phyloP scores from a whole-genome alignment of 2,329 filamentous ascomycete species.

The Colletotrichum liriopes region DNA sequence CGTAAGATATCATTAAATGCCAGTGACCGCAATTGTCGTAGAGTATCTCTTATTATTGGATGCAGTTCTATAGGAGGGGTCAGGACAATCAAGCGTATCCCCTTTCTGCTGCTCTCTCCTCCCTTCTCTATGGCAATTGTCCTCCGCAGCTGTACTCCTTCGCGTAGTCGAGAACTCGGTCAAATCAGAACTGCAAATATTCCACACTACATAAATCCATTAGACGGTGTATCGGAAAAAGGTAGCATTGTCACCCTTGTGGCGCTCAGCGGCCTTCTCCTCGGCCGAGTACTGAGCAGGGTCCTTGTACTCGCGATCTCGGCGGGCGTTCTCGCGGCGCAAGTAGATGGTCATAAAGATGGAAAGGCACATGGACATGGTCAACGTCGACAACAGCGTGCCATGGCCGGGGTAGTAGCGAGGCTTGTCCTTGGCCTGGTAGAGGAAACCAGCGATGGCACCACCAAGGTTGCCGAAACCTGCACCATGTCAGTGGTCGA shows the following conservation, averaged over 20 bases:
- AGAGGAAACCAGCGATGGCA: slow-evolving; percentile 64
- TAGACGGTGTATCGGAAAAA: slow-evolving; percentile 70
- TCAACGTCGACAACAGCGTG: slow-evolving; percentile 70
- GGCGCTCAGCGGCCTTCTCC: slow-evolving; percentile 67
- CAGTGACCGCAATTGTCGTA: too few relatives aligned
- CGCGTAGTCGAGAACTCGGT: not conserved
- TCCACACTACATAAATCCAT: not conserved
- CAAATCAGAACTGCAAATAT: not conserved
- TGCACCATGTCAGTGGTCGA: slow-evolving; percentile 48
- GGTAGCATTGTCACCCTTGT: slow-evolving; percentile 71
- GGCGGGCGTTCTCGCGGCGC: slow-evolving; percentile 68
- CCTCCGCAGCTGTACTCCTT: not conserved
- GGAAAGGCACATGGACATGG: slow-evolving; percentile 66
- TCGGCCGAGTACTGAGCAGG: slow-evolving; percentile 67
- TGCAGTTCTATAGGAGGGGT: not conserved
- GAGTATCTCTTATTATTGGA: not conserved
- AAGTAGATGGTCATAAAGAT: slow-evolving; percentile 72
- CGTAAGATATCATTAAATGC: too few relatives aligned
- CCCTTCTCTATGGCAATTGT: not conserved
- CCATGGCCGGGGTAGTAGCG: slow-evolving; percentile 82
- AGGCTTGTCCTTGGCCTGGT: slow-evolving; percentile 65
- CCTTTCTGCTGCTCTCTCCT: not conserved
- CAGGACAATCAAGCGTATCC: not conserved
- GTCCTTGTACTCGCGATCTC: slow-evolving; percentile 64
- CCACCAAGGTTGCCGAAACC: slow-evolving; percentile 73